Base-by-base conservation (phyloP, 768 basidiomycete species). In the Rhizopogon rudus region DNA sequence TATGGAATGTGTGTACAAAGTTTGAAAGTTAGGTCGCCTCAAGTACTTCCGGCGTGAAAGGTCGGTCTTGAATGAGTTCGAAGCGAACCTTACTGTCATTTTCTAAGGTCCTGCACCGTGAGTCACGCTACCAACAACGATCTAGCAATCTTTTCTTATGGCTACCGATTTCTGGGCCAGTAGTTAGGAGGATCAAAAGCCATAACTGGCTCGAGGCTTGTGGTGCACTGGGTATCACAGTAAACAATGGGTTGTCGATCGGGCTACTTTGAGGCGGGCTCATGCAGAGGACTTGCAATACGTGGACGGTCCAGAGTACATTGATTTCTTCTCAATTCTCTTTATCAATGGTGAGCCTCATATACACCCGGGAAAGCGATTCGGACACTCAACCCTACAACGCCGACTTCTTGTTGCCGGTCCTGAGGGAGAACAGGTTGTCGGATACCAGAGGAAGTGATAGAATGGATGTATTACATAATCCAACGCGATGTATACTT, bases 171-270 rank as follows among this genome's bases (percentile, higher is more conserved):
- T 93, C 67, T 97, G 91, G 91, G 79, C 84, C 29, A 94, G 92
- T 86, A 87, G 89, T 91, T 68, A 75, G 79, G 67, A 53, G 53
- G 44, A 57, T 44, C 22, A 48, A 49, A 48, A 49, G 46, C 62
- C 51, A 56, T 45, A 17, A 31, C 22, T 33, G 16, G 33, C 41
- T 44, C 33, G 42, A 53, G 59, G 62, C 57, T 59, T 59, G 63
- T 66, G 40, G 58, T 52, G 25, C 25, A 25, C 25, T 25, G 40
- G 54, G 48, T 51, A 40, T 56, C 31, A 49, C 67, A 96, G 93
- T 74, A 93, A 91, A 74, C 81, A 93, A 62, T 98, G 95, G 93
- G 80, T 96, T 28, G 80, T 96, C 33, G 89, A 95, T 71, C 81
- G 93, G 5, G 81, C 83, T 25, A 83, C 87, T 0, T 71, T 97